phyloP scores from a whole-genome alignment of 1,284 basidiomycete species.

The Thecaphora thlaspeos region DNA sequence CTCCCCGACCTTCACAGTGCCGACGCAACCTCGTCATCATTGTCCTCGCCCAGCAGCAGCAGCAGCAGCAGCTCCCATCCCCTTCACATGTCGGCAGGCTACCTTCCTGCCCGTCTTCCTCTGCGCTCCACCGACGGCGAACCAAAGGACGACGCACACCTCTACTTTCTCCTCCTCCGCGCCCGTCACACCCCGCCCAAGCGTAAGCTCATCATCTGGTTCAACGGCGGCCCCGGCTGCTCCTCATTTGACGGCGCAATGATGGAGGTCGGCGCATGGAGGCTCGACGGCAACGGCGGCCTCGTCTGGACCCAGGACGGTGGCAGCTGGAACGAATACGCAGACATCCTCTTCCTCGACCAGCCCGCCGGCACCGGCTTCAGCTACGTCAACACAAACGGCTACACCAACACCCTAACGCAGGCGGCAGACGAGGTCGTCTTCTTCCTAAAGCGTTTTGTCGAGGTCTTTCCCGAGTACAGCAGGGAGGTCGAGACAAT shows the following conservation, averaged over 20 bases:
- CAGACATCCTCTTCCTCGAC: constrained; percentile 94
- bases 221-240: constrained; percentile 95
- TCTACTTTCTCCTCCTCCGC: constrained; percentile 88
- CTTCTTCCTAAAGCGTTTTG: constrained; percentile 82
- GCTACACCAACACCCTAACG: constrained; percentile 68
- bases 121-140: constrained; percentile 1
- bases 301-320: constrained; percentile 68
- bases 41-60: background rate
- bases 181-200: constrained; percentile 82
- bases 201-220: constrained; percentile 90
- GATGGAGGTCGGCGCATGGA: constrained; percentile 94
- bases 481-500: constrained; percentile 44
- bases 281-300: constrained; percentile 72
- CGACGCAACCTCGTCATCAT: constrained; percentile 11
- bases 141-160: constrained; percentile 65
- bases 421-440: constrained; percentile 78
- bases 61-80: constrained; percentile 11
- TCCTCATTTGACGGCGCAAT: constrained; percentile 94
- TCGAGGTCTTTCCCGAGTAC: constrained; percentile 87
- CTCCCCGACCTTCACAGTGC: constrained; percentile 26
- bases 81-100: constrained; percentile 46
- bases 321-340: constrained; percentile 98
- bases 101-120: constrained; percentile 39
- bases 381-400: constrained; percentile 81
- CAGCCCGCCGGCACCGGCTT: constrained; percentile 95